Evolutionary conservation across 306 rosid genomes (phyloP).

Genomic region (Sphenostylis stenocarpa): DNA sequence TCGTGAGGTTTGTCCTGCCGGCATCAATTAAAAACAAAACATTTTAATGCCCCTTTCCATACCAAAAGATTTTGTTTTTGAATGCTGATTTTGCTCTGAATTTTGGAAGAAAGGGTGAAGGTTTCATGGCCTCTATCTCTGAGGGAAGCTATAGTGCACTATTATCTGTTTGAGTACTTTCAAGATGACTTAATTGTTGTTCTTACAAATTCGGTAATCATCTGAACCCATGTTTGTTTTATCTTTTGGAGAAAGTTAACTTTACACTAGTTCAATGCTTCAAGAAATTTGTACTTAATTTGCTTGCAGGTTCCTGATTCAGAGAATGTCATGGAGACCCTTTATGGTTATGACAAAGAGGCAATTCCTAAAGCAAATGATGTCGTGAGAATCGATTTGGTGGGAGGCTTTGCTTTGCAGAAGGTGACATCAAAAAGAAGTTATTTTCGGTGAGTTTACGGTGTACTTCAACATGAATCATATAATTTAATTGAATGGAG

Average conservation of each 20-base stretch:
- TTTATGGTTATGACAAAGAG: constrained; percentile 47
- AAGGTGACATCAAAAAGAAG: constrained; percentile 71
- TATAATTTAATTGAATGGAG: background rate
- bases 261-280: constrained; percentile 18
- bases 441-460: constrained; percentile 72
- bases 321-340: constrained; percentile 31
- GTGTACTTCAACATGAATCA: background rate
- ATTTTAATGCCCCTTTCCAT: background rate
- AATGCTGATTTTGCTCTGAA: constrained; percentile 44
- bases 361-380: constrained; percentile 63
- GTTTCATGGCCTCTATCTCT: constrained; percentile 80
- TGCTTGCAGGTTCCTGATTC: constrained; percentile 57
- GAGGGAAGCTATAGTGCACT: constrained; percentile 78
- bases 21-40: background rate
- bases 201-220: constrained; percentile 67
- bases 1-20: constrained; percentile 67
- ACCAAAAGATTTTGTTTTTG: constrained; percentile 9
- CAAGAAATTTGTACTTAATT: constrained; percentile 14
- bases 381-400: constrained; percentile 66
- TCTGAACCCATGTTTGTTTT: background rate
- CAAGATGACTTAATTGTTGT: constrained; percentile 74
- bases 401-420: constrained; percentile 87
- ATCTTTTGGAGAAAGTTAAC: background rate
- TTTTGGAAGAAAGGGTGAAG: constrained; percentile 90
- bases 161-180: constrained; percentile 69